A percentile compares a stretch with the other conserved stretches of the same genome.
Evolutionary conservation across 1,139 yeast species (phyloP).

Genomic region (Pichia sp.): DNA sequence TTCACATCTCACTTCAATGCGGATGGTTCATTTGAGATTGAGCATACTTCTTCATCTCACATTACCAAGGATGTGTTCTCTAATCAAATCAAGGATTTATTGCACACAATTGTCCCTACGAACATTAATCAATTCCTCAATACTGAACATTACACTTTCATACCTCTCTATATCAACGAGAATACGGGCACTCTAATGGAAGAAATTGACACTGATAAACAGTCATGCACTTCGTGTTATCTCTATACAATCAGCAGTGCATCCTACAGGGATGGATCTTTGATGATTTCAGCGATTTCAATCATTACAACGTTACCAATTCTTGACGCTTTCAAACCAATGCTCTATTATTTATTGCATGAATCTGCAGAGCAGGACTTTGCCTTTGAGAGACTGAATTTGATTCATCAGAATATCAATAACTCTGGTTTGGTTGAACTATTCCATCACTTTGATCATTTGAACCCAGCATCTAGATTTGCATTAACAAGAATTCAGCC

Average conservation of each 20-base stretch:
- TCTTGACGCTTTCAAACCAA: slow-evolving; percentile 45
- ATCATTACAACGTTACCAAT: slow-evolving; percentile 38
- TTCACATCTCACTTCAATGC: slow-evolving; percentile 50
- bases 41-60: slow-evolving; percentile 1
- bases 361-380: slow-evolving; percentile 30
- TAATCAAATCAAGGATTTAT: slow-evolving; percentile 35
- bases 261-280: slow-evolving; percentile 35
- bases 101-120: slow-evolving; percentile 22
- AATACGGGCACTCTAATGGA: slow-evolving; percentile 38
- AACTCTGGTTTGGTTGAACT: slow-evolving; percentile 16
- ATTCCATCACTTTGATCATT: slow-evolving; percentile 11
- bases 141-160: slow-evolving; percentile 42
- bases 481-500: slow-evolving; percentile 18
- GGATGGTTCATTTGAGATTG: not conserved
- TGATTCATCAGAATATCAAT: slow-evolving; percentile 15
- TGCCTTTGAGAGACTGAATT: slow-evolving; percentile 5
- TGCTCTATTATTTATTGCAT: slow-evolving; percentile 42
- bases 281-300: slow-evolving; percentile 43
- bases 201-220: slow-evolving; percentile 26
- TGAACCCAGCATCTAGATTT: slow-evolving; percentile 16
- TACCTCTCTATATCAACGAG: slow-evolving; percentile 36
- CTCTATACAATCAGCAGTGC: slow-evolving; percentile 44
- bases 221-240: slow-evolving; percentile 30
- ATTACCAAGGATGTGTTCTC: not conserved
- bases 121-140: slow-evolving; percentile 31